phyloP scores from a whole-genome alignment of 805 yeast genomes.

The Candida boleticola region DNA sequence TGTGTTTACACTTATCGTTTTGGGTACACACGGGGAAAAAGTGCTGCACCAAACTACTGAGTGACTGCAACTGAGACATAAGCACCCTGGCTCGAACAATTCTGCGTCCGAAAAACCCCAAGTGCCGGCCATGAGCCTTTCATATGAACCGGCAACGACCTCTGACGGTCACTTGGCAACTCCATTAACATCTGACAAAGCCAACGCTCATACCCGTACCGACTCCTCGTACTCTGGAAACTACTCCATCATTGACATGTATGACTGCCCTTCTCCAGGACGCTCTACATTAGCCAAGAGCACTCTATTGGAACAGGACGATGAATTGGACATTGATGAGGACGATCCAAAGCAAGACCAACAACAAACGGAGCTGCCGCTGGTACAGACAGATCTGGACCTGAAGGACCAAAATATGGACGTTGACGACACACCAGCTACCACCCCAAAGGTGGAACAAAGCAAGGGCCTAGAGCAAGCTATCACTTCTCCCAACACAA shows the following conservation, averaged over 20 bases:
- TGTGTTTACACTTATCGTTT: no score
- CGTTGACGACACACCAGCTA: neutral
- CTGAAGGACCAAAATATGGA: no score
- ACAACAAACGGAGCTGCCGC: neutral
- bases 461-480: neutral
- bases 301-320: neutral
- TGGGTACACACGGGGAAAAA: neutral
- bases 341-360: slow-evolving; percentile 4
- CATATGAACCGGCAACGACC: neutral
- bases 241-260: slow-evolving; percentile 38
- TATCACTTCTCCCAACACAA: neutral
- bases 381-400: no score
- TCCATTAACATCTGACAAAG: neutral
- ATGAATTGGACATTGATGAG: slow-evolving; percentile 1
- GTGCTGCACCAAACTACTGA: no score
- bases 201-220: slow-evolving; percentile 23
- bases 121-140: neutral
- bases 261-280: slow-evolving; percentile 20
- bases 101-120: no score
- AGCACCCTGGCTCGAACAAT: no score
- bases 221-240: slow-evolving; percentile 33
- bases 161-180: neutral
- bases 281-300: neutral
- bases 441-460: neutral
- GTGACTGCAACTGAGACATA: no score